Base-by-base conservation (phyloP, 257 asterid genomes). In the Primulina tabacum region DNA sequence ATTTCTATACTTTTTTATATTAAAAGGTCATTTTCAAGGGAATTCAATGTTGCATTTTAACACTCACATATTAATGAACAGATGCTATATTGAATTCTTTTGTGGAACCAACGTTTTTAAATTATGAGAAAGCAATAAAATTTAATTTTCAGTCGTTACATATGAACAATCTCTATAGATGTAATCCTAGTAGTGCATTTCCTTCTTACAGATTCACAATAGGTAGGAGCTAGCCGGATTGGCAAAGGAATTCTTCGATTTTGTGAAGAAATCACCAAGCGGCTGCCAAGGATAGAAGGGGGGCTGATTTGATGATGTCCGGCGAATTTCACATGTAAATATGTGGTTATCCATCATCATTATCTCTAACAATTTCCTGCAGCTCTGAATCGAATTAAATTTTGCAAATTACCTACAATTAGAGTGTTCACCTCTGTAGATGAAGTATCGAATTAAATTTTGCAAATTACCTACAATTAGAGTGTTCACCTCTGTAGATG, bases 221-320 rank as follows among this genome's bases (percentile, higher is more conserved):
- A 86, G 73, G 68, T 65, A 63, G 34, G 85, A 83, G 79, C 94
- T 84, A 81, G 52, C 69, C 59, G 94, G 92, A 76, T 89, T 93
- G 18, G 97, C 95, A 74, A 89, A 93, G n/a, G 83, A 87, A 81
- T 93, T 97, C 80, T 81, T 80, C 0, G 89, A 58, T 79, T 84
- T 84, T 78, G 68, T 82, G 64, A 71, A 68, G 72, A 66, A 56
- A 80, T 75, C 59, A 26, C 88, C 92, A 55, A 90, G 62, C 69
- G 86, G 73, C 74, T 70, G 43, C 76, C 57, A 65, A 94, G 86
- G 76, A 94, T 80, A 58, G 89, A 64, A 40, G 97, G 96, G 96
- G 28, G 96, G 89, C 65, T 64, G 82, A 26, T 71, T 43, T 20
- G 92, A 75, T 30, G 74, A 67, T 61, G 29, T 78, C 83, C 89